Base-by-base conservation (phyloP, 78 protist species). In the Dictyostelium brefeldianum region DNA sequence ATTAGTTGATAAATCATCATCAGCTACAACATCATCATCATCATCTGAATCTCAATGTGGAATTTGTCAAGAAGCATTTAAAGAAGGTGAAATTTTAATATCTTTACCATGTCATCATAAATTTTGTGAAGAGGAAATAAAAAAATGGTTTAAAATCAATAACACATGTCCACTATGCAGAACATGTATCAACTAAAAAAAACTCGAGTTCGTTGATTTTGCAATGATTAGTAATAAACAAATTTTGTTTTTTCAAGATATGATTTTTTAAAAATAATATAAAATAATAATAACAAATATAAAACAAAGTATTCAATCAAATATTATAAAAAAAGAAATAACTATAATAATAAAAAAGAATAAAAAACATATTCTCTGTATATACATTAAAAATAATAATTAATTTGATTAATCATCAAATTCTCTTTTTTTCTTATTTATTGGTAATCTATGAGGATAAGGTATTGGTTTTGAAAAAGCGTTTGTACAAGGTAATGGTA, bases 111-210 rank as follows among this genome's bases (percentile, higher is more conserved):
- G 93, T 64, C 12, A 10, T 12, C 93, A 87, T 87, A 43, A 47
- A 51, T 87, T 77, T 48, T 77, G 84, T 25, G 85, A 74, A 36
- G 74, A 87, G 1, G 93, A 77, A 8, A 87, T 87, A 15, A 47
- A 29, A 8, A 78, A 64, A 50, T 87, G 93, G 93, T 64, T 87
- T 10, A 50, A 75, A n/a, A 31, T n/a, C 4, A 29, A 87, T 50
- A 87, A 87, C 77, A 77, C 93, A 1, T 87, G 93, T 78, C 93
- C 93, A 65, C 17, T 70, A 17, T 87, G 93, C 29, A 50, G 83
- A 53, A 15, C n/a, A n/a, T n/a, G n/a, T n/a, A n/a, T n/a, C n/a
- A n/a, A n/a, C n/a, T n/a, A n/a, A n/a, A n/a, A n/a, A n/a, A n/a
- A n/a, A n/a, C n/a, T n/a, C n/a, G n/a, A n/a, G n/a, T n/a, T n/a